These are phyloP conservation scores for Plasmodium malariae DNA, from an alignment of 169 alveolate genomes.

Conservation along the genomic window DNA sequence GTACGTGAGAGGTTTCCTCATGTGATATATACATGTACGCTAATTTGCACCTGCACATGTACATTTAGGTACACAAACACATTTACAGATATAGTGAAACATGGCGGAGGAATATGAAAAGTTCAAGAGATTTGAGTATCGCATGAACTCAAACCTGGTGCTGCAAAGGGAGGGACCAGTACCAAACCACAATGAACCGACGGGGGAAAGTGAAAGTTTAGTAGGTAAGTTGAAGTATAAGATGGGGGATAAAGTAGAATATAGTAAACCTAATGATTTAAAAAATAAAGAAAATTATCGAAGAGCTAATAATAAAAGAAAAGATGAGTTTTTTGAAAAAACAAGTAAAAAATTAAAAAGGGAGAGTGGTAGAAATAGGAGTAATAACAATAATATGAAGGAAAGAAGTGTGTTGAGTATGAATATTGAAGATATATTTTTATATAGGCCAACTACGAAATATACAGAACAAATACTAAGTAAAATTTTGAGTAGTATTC, in stretches of 20 bases:
- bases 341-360: constrained; percentile 23
- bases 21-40: no score
- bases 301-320: constrained; percentile 10
- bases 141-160: constrained; percentile 92
- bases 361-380: constrained; percentile 78
- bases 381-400: no score
- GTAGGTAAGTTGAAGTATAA: constrained; percentile 90
- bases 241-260: constrained; percentile 96
- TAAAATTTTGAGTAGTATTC: constrained; percentile 89
- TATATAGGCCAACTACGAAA: constrained; percentile 94
- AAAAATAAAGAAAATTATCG: constrained; percentile 40
- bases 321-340: constrained; percentile 78
- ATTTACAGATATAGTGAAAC: no score
- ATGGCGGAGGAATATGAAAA: constrained; percentile 96
- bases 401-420: constrained; percentile 90
- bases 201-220: constrained; percentile 98
- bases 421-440: constrained; percentile 87
- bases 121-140: constrained; percentile 94
- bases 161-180: constrained; percentile 90
- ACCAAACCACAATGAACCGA: constrained; percentile 91
- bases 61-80: neutral
- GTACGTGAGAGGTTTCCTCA: no score
- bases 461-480: constrained; percentile 93
- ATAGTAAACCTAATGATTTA: constrained; percentile 65
- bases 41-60: neutral